Evolutionary conservation across 805 yeast genomes (phyloP).

Genomic region (Sungouiella blattae): DNA sequence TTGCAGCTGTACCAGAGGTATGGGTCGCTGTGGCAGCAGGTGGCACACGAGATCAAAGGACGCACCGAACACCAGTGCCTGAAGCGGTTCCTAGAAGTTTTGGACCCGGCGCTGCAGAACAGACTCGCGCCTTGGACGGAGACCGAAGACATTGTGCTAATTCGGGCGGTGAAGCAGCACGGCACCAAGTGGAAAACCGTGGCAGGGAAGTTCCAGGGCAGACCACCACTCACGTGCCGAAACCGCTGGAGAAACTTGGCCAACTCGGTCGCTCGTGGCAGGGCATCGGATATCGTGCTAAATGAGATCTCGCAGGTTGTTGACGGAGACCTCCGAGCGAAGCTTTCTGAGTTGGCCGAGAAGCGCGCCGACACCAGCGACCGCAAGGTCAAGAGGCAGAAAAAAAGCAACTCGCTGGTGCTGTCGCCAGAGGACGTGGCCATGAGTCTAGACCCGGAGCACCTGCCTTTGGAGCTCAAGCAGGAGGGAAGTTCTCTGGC

Average conservation of each 20-base stretch:
- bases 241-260: slow-evolving; percentile 89
- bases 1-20: slow-evolving; percentile 58
- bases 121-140: slow-evolving; percentile 75
- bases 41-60: slow-evolving; percentile 71
- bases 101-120: slow-evolving; percentile 77
- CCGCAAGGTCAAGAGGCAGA: no score
- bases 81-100: slow-evolving; percentile 81
- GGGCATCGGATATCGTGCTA: slow-evolving; percentile 53
- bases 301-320: slow-evolving; percentile 53
- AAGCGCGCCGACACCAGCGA: background rate
- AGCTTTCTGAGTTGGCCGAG: slow-evolving; percentile 6
- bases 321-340: no score
- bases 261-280: slow-evolving; percentile 67
- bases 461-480: background rate
- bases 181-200: slow-evolving; percentile 92
- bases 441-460: background rate
- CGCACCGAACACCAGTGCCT: slow-evolving; percentile 96
- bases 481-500: no score
- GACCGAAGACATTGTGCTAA: slow-evolving; percentile 70
- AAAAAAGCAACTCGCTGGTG: background rate
- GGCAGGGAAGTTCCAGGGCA: slow-evolving; percentile 62
- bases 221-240: slow-evolving; percentile 88
- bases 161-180: slow-evolving; percentile 61
- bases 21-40: slow-evolving; percentile 86
- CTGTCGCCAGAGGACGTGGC: background rate